Evolutionary conservation across 805 yeast genomes (phyloP).

Genomic region (Lipomyces chichibuensis): DNA sequence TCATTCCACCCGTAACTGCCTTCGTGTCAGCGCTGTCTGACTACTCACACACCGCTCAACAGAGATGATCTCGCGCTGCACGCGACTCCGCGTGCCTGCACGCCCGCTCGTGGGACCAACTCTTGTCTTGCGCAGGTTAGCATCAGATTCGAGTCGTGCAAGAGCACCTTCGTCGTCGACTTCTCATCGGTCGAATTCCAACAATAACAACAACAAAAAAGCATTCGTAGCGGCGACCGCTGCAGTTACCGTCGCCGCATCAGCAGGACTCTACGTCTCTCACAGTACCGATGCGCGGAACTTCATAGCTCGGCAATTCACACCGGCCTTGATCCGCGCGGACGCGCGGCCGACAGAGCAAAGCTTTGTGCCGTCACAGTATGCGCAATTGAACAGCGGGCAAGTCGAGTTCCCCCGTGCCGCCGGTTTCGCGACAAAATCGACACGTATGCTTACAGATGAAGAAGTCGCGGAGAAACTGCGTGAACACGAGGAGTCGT

Average conservation of each 20-base stretch:
- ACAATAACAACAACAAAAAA: neutral
- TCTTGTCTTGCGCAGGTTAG: neutral
- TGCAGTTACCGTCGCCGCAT: slow-evolving; percentile 23
- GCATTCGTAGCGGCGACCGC: slow-evolving; percentile 22
- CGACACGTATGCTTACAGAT: slow-evolving; percentile 50
- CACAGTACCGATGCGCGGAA: neutral
- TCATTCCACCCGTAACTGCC: neutral
- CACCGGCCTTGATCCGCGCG: slow-evolving; percentile 13
- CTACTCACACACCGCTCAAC: neutral
- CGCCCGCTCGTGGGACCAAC: slow-evolving; percentile 1
- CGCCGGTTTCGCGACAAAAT: slow-evolving; percentile 15
- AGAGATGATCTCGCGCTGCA: slow-evolving; percentile 5
- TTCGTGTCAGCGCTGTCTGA: neutral
- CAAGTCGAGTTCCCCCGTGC: slow-evolving; percentile 30
- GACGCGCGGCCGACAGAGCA: slow-evolving; percentile 24
- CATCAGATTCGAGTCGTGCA: neutral
- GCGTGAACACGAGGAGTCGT: slow-evolving; percentile 77
- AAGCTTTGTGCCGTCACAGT: slow-evolving; percentile 6
- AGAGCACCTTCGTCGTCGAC: slow-evolving; percentile 8
- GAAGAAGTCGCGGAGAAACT: slow-evolving; percentile 71
- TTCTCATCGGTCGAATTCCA: neutral
- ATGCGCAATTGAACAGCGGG: slow-evolving; percentile 3
- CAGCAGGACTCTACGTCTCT: slow-evolving; percentile 12
- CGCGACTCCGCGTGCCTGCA: slow-evolving; percentile 1
- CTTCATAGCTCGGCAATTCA: slow-evolving; percentile 1